Evolutionary conservation across 2,329 filamentous ascomycete species (phyloP), one percentile per base, ranked within the genome.

Genomic region (Xylaria digitata): DNA sequence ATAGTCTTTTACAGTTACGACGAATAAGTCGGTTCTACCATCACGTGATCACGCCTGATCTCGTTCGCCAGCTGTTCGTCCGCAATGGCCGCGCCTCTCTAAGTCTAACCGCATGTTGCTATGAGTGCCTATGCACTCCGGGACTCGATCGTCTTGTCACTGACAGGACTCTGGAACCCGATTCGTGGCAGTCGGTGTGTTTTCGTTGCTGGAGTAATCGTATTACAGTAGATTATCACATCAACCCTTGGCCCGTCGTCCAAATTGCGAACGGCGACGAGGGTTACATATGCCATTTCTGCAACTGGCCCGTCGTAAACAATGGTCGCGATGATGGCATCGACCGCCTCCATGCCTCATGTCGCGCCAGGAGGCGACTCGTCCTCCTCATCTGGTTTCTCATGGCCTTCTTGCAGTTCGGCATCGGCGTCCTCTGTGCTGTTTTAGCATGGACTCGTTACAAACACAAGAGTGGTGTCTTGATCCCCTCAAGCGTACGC

Each of bases 231-330:
- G 71, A 75, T 45, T 72, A 74, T 50, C 68, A 72, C 53, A 70
- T 74, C 60, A 76, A 76, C 63, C 75, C 74, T 37, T 75, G 74
- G 70, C 74, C 75, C 19, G 63, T 75, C 21, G 68, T 76, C 4
- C 59, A 73, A 54, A 71, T 76, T 52, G 75, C 67, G 21, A 75
- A 74, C 48, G 74, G 74, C 57, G 69, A 71, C 7, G 70, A 73
- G 17, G 75, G 74, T 53, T 76, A 76, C 66, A 74, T 76, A 60
- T 76, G 75, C 46, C 75, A 76, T 55, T 76, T 76, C 61, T 76
- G 75, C 61, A 75, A 73, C 30, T 76, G 74, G 74, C 75, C 75
- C 8, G 74, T 76, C 23, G 72, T 73, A 17, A 72, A 68, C 65
- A 69, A 67, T 46, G 50, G 56, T 19, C 69, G 63, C 19, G 72